A percentile compares a stretch with the other conserved stretches of the same genome.
phyloP scores from a whole-genome alignment of 2,329 filamentous ascomycete genomes.

The Aspergillus viridinutans region DNA sequence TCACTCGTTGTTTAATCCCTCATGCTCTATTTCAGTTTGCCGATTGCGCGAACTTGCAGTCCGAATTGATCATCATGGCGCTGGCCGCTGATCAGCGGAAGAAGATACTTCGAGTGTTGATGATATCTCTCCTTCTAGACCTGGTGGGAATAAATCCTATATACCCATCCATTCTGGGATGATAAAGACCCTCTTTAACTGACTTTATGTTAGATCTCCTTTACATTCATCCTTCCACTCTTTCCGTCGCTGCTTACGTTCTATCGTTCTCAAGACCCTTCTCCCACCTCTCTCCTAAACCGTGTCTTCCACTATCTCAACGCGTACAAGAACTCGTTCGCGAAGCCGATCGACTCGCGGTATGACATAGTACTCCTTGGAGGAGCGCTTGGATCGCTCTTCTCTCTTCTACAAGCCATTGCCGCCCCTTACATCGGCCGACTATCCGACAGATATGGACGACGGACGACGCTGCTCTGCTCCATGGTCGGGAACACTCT shows the following conservation, averaged over 20 bases:
- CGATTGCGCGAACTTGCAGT: not conserved
- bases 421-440: constrained; percentile 87
- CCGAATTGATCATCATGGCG: constrained; percentile 25
- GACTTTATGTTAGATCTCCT: constrained; percentile 70
- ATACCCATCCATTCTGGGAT: not conserved
- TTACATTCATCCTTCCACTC: constrained; percentile 95
- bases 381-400: constrained; percentile 87
- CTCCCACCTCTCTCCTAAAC: constrained; percentile 65
- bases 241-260: constrained; percentile 95
- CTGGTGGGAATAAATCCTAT: constrained; percentile 56
- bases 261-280: constrained; percentile 76
- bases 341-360: constrained; percentile 86
- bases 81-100: constrained; percentile 56
- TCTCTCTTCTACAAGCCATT: constrained; percentile 86
- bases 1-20: not conserved
- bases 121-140: constrained; percentile 84
- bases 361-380: constrained; percentile 97
- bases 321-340: constrained; percentile 89
- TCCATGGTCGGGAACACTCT: constrained; percentile 92
- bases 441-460: constrained; percentile 83
- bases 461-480: constrained; percentile 78
- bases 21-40: not conserved
- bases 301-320: constrained; percentile 79
- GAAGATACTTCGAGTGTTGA: constrained; percentile 79
- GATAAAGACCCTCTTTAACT: not conserved